Evolutionary conservation across 768 basidiomycete species (phyloP), one percentile per base, ranked within the genome.

Genomic region (Kwoniella botswanensis): DNA sequence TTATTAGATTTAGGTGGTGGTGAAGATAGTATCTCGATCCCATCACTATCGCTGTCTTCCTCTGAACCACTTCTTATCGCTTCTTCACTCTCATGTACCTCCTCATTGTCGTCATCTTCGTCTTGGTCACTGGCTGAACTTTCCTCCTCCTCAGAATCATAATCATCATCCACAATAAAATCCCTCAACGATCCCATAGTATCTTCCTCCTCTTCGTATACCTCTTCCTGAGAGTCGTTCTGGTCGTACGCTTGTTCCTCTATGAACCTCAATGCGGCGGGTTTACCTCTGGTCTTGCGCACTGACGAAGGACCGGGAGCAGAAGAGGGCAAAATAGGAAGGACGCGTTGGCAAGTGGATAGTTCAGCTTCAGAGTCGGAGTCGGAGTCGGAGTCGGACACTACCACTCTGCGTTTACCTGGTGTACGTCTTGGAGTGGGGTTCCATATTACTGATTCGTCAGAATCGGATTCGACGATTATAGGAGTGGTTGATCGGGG

Each of bases 131-230:
- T 11, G 1, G 13, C 9, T 50, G 46, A 50, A 50, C 10, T 15
- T 22, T 67, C 72, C 18, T 68, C 64, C 29, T 70, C 71, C 11
- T 68, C 58, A 11, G 63, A 62, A 13, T 66, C 66, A 56, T 76
- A 74, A 22, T 77, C 74, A 59, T 81, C 80, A 53, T 81, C 80
- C 29, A 81, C 80, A 24, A 81, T 78, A 63, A 81, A 81, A 65
- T 79, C 80, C 42, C 67, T 43, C 59, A 81, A 58, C 18, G 75
- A 76, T 4, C 78, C 78, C 5, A 69, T 24, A 6, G 68, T 64
- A 50, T 71, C 71, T 3, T 76, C 75, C 26, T 76, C 74, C 29
- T 70, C 66, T 24, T 75, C 60, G 42, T 72, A 64, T 21, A 17
- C 57, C 11, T 42, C 53, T 35, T 71, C 69, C 21, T 67, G 70